A percentile compares a stretch with the other conserved stretches of the same genome.
Conservation (phyloP, 345 rosid species). For the Gossypium ekmanianum region DNA sequence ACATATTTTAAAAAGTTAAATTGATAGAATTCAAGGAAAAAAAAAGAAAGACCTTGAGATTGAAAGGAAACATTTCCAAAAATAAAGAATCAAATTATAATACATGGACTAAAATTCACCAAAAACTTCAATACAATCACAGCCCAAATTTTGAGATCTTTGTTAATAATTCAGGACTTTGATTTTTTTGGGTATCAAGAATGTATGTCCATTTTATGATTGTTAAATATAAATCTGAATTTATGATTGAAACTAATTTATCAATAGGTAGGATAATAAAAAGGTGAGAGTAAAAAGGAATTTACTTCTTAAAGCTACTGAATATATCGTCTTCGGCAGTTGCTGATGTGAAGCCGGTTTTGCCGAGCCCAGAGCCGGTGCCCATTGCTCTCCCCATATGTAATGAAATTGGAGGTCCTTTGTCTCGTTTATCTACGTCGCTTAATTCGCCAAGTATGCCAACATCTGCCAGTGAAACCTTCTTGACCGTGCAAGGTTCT, state of each 20-base stretch:
- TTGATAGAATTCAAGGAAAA: no score
- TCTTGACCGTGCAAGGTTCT: constrained; percentile 65
- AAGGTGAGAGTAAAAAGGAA: constrained; percentile 5
- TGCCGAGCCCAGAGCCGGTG: constrained; percentile 67
- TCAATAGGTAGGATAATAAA: neutral
- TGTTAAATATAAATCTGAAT: constrained; percentile 1
- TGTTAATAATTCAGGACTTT: neutral
- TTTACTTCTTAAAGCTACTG: constrained; percentile 61
- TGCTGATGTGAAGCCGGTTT: constrained; percentile 46
- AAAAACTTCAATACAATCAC: neutral
- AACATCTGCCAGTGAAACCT: constrained; percentile 77
- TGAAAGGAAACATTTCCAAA: no score
- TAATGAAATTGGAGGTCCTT: constrained; percentile 54
- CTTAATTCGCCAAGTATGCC: constrained; percentile 75
- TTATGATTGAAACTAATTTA: constrained; percentile 13
- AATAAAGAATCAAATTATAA: no score
- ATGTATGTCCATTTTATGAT: neutral
- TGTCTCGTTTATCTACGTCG: constrained; percentile 56
- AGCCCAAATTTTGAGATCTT: neutral
- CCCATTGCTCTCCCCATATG: constrained; percentile 95
- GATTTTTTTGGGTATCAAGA: neutral
- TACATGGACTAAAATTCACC: neutral
- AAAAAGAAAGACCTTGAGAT: no score
- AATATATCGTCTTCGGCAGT: constrained; percentile 53
- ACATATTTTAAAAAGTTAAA: no score